These are phyloP conservation scores for Lentithecium fluviatile DNA, from an alignment of 495 filamentous ascomycete species.

Conservation along the genomic window DNA sequence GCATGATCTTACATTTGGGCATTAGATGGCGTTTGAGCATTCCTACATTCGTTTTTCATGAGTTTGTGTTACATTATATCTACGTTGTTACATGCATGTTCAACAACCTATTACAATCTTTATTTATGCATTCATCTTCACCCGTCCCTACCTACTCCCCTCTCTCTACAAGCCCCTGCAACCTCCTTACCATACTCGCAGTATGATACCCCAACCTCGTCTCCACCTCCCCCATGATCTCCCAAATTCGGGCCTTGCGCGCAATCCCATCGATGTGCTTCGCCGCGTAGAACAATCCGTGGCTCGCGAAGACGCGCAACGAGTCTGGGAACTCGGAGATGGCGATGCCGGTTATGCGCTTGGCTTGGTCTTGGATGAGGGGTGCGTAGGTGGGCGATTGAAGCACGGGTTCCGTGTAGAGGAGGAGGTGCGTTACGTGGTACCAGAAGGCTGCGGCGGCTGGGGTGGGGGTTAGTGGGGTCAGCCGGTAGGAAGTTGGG, in stretches of 20 bases:
- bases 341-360: constrained; percentile 19
- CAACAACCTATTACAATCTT: too few relatives aligned
- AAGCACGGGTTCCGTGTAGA: constrained; percentile 24
- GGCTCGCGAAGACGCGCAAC: constrained; percentile 19
- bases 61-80: too few relatives aligned
- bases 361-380: constrained; percentile 25
- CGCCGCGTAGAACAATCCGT: constrained; percentile 25
- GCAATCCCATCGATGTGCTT: constrained; percentile 31
- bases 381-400: not conserved
- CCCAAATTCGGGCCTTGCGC: constrained; percentile 25
- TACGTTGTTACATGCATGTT: too few relatives aligned
- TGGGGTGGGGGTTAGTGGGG: too few relatives aligned
- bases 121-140: too few relatives aligned
- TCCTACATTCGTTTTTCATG: too few relatives aligned
- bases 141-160: not conserved
- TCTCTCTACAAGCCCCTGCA: constrained; percentile 18
- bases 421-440: constrained; percentile 22
- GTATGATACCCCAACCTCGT: constrained; percentile 28
- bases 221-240: constrained; percentile 25
- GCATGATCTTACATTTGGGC: too few relatives aligned
- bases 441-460: constrained; percentile 32
- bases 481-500: not conserved
- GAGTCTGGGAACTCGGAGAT: constrained; percentile 30
- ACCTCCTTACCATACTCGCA: constrained; percentile 17
- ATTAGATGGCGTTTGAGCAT: too few relatives aligned